These are phyloP conservation scores for Mucor irregularis DNA, from an alignment of 371 early-diverging fungal species.

Conservation along the genomic window DNA sequence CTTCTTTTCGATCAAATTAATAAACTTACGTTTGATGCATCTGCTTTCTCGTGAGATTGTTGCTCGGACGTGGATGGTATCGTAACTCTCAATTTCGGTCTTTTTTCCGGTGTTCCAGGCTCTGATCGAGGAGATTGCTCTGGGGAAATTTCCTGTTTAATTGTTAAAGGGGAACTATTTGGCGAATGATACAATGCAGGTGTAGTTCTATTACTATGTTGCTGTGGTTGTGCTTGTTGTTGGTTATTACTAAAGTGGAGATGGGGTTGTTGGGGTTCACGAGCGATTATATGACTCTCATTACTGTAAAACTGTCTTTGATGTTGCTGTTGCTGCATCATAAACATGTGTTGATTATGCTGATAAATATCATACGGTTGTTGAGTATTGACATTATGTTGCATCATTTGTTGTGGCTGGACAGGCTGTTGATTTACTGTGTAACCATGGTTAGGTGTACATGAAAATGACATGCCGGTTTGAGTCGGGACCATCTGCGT, in stretches of 20 bases:
- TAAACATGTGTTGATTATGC: constrained; percentile 2
- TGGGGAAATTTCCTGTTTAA: constrained; percentile 19
- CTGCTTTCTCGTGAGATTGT: constrained; percentile 2
- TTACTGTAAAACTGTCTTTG: background rate
- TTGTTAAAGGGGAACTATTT: constrained; percentile 3
- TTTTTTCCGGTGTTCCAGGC: constrained; percentile 34
- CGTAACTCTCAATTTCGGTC: constrained; percentile 49
- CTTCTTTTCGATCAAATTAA: too few relatives aligned
- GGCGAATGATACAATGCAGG: constrained; percentile 21
- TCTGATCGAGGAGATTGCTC: constrained; percentile 26
- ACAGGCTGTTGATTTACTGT: constrained; percentile 16
- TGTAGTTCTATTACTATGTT: constrained; percentile 6
- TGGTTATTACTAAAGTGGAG: too few relatives aligned
- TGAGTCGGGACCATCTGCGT: constrained; percentile 25
- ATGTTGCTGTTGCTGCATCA: background rate
- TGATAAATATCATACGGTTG: background rate
- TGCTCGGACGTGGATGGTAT: constrained; percentile 28
- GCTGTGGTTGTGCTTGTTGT: constrained; percentile 2
- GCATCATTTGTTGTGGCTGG: constrained; percentile 1
- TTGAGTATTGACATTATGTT: background rate
- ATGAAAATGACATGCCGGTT: constrained; percentile 17
- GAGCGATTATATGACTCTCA: too few relatives aligned
- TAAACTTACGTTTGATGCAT: constrained; percentile 2
- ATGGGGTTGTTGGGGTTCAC: constrained; percentile 1
- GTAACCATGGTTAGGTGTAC: constrained; percentile 18